Conservation (phyloP, 495 filamentous ascomycete species). For the Penicillium soppii region DNA sequence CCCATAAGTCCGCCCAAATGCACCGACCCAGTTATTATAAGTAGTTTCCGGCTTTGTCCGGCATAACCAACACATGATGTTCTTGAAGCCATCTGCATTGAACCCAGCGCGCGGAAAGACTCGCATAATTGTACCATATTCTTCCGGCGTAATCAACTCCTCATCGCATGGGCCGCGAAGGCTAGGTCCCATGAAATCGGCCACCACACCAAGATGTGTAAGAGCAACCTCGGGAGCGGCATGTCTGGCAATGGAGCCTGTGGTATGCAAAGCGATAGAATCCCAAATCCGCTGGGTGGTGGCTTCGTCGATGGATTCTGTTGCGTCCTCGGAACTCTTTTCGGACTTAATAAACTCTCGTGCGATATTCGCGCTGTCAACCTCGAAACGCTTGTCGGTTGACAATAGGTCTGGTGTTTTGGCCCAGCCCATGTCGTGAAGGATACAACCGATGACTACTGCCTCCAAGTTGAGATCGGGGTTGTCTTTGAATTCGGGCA, state of each 20-base stretch:
- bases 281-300: constrained; percentile 51
- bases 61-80: constrained; percentile 44
- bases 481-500: neutral
- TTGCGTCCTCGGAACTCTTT: constrained; percentile 7
- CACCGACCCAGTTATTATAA: constrained; percentile 45
- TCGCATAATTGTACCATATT: constrained; percentile 30
- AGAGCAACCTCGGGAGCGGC: constrained; percentile 48
- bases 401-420: constrained; percentile 29
- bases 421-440: constrained; percentile 56
- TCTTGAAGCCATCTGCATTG: constrained; percentile 24
- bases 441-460: neutral
- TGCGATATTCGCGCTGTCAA: constrained; percentile 53
- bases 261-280: constrained; percentile 52
- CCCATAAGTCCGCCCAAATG: too few relatives aligned
- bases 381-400: constrained; percentile 53
- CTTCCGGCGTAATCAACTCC: constrained; percentile 29
- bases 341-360: constrained; percentile 34
- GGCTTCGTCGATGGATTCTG: constrained; percentile 28
- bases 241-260: constrained; percentile 35
- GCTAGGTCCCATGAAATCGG: constrained; percentile 47
- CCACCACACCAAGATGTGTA: constrained; percentile 38
- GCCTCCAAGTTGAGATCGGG: neutral
- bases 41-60: constrained; percentile 48
- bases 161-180: constrained; percentile 3
- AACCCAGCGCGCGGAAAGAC: constrained; percentile 40